Conservation (phyloP, 495 filamentous ascomycete species). For the Aspergillus ellipticus region DNA sequence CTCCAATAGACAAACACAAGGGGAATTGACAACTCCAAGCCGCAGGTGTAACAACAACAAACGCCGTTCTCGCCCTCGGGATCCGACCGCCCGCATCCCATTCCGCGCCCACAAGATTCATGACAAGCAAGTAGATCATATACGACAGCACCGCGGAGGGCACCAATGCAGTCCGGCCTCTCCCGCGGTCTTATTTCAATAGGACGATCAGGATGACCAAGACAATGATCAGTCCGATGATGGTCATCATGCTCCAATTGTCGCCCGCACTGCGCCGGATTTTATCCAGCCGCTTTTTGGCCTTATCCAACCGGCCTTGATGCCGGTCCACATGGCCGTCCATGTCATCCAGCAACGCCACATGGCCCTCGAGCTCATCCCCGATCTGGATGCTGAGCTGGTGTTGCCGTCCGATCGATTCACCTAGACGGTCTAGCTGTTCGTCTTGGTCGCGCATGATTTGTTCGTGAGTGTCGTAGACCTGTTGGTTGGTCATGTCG, state of each 20-base stretch:
- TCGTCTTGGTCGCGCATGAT: conserved; percentile 85
- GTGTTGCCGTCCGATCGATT: conserved; percentile 84
- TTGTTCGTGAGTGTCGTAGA: conserved; percentile 77
- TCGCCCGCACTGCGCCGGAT: conserved; percentile 72
- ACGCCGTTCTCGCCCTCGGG: background rate
- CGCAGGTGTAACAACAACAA: background rate
- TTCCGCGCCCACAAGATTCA: background rate
- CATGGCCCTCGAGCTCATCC: conserved; percentile 89
- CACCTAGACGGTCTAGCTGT: conserved; percentile 81
- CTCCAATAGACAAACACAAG: background rate
- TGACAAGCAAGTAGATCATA: background rate
- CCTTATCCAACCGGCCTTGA: conserved; percentile 66
- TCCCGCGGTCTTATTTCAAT: conserved; percentile 53
- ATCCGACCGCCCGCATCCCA: background rate
- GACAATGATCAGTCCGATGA: conserved; percentile 70
- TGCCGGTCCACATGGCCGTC: conserved; percentile 81
- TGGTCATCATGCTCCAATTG: conserved; percentile 75
- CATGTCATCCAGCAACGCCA: conserved; percentile 82
- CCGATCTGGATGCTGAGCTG: conserved; percentile 95
- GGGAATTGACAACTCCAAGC: no score
- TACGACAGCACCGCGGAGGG: background rate
- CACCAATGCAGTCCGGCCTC: background rate
- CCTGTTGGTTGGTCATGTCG: conserved; percentile 74
- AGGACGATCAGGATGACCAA: conserved; percentile 75
- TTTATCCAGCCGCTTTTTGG: conserved; percentile 63